These are phyloP conservation scores for Mycena capillaripes DNA, from an alignment of 768 basidiomycete species.

Conservation along the genomic window DNA sequence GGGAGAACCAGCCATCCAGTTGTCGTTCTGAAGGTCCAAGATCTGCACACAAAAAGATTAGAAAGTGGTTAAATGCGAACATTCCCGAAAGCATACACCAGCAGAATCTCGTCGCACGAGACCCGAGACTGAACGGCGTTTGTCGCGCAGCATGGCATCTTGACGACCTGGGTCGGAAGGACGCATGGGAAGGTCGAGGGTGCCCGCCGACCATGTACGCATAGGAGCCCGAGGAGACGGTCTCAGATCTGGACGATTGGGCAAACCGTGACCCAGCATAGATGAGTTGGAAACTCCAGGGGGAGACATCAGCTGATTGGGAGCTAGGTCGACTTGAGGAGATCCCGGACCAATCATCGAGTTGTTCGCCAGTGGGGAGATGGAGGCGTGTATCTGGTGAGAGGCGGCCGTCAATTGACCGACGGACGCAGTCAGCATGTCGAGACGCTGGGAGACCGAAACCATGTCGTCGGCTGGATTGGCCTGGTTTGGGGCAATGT, in stretches of 20 bases:
- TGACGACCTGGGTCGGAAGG: slow-evolving; percentile 61
- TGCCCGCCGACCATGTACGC: slow-evolving; percentile 90
- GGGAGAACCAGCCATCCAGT: slow-evolving; percentile 64
- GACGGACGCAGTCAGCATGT: slow-evolving; percentile 86
- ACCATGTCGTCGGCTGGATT: slow-evolving; percentile 78
- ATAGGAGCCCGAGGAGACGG: slow-evolving; percentile 72
- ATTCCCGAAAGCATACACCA: slow-evolving; percentile 59
- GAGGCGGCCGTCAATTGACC: slow-evolving; percentile 87
- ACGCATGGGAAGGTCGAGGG: slow-evolving; percentile 79
- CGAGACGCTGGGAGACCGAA: slow-evolving; percentile 83
- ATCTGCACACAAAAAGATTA: slow-evolving; percentile 52
- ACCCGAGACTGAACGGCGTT: slow-evolving; percentile 81
- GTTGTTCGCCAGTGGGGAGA: slow-evolving; percentile 53
- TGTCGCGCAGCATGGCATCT: slow-evolving; percentile 67
- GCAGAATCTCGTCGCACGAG: slow-evolving; percentile 82
- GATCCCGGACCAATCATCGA: slow-evolving; percentile 56
- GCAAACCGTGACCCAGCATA: slow-evolving; percentile 71
- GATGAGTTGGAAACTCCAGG: slow-evolving; percentile 54
- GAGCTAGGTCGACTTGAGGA: slow-evolving; percentile 63
- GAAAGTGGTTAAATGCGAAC: slow-evolving; percentile 23
- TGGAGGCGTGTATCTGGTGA: slow-evolving; percentile 71
- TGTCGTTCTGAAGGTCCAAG: slow-evolving; percentile 68
- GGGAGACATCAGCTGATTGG: slow-evolving; percentile 61
- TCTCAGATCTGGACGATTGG: slow-evolving; percentile 76
- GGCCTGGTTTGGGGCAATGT: slow-evolving; percentile 80